These are phyloP conservation scores for Talaromyces albobiverticillius DNA, from an alignment of 2,329 filamentous ascomycete genomes.

Conservation along the genomic window DNA sequence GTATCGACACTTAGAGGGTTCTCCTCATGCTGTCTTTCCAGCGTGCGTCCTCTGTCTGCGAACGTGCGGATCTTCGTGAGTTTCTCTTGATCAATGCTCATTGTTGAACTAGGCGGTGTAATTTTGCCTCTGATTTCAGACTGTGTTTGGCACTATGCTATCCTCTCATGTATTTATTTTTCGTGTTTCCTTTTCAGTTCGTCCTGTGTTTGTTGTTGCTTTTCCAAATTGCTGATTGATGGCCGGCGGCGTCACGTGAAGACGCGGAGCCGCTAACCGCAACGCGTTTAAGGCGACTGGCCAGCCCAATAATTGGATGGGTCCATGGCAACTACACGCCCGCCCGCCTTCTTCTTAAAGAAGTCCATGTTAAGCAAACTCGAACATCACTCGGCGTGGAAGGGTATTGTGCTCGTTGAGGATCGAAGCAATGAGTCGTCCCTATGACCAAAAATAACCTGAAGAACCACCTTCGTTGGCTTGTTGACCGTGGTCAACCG, in stretches of 20 bases:
- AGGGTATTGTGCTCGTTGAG: not conserved
- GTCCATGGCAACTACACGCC: not conserved
- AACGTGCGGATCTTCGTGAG: conserved; percentile 35
- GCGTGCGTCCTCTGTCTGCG: conserved; percentile 30
- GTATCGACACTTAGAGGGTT: conserved; percentile 24
- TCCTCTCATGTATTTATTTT: not conserved
- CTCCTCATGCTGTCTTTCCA: conserved; percentile 32
- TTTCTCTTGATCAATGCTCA: conserved; percentile 31
- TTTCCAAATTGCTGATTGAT: not conserved
- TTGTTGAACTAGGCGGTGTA: conserved; percentile 10
- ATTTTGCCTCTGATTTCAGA: not conserved
- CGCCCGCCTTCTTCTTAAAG: not conserved
- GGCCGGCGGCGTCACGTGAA: conserved; percentile 5
- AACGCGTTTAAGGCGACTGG: not conserved
- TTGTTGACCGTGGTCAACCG: conserved; percentile 39
- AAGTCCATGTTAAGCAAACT: not conserved
- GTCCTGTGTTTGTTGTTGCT: not conserved
- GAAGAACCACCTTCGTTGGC: conserved; percentile 45
- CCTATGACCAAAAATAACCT: conserved; percentile 51
- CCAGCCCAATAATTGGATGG: not conserved
- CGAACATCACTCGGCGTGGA: not conserved
- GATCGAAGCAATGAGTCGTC: conserved; percentile 24
- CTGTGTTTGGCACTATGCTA: not conserved
- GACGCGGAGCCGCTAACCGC: conserved; percentile 8
- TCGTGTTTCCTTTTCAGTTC: not conserved